These are phyloP conservation scores for Brassica hybrid DNA, from an alignment of 441 rosid genomes.

Conservation along the genomic window DNA sequence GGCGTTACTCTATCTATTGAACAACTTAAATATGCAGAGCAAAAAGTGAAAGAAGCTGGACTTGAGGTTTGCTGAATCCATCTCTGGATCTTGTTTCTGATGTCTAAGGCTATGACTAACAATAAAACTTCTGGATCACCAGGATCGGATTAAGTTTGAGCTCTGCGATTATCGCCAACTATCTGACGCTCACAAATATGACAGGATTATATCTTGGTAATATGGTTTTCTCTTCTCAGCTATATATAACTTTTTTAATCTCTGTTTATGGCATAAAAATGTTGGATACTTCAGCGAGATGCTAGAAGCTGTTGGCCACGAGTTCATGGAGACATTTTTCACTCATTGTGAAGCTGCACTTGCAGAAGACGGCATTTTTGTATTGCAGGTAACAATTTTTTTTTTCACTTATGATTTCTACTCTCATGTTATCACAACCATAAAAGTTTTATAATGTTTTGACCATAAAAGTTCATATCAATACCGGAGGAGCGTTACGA, in stretches of 20 bases:
- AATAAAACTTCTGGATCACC: constrained; percentile 23
- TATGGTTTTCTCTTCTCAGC: not conserved
- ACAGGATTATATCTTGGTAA: constrained; percentile 79
- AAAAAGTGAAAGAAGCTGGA: not conserved
- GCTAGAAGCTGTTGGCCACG: constrained; percentile 85
- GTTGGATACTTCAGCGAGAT: constrained; percentile 61
- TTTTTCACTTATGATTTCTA: not conserved
- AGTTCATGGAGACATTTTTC: constrained; percentile 80
- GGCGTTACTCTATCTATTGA: constrained; percentile 59
- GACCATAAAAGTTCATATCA: constrained; percentile 59
- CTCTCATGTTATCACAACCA: not conserved
- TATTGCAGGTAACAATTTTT: constrained; percentile 63
- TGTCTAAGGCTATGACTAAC: not conserved
- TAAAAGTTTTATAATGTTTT: not conserved
- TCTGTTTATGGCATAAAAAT: constrained; percentile 17
- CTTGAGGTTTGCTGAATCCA: constrained; percentile 1
- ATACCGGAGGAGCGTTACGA: constrained; percentile 88
- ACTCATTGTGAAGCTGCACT: constrained; percentile 69
- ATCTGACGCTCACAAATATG: constrained; percentile 51
- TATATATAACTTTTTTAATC: not conserved
- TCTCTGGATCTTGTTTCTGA: constrained; percentile 18
- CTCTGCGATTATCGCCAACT: constrained; percentile 74
- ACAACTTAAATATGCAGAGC: not conserved
- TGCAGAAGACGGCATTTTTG: constrained; percentile 74
- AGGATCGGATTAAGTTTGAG: constrained; percentile 62